Base-by-base conservation (phyloP, 1,284 basidiomycete species). In the Anthracocystis panici-leucophaei region DNA sequence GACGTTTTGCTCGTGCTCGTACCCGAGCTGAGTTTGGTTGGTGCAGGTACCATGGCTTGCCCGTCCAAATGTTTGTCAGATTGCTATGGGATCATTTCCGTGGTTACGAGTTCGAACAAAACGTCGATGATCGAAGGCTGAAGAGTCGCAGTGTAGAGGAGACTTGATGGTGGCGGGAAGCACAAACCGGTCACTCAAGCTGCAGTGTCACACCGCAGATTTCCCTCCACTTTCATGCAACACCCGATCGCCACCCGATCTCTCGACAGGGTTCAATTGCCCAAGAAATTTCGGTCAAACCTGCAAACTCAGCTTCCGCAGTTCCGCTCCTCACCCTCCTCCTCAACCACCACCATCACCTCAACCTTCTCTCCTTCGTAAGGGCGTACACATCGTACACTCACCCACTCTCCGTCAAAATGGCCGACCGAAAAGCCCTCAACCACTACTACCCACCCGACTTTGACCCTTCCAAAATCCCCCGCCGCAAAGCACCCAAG, bases 401-500 rank as follows among this genome's bases (percentile, higher is more conserved):
- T 5, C 21, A 3, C 25, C 6, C 25, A 16, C n/a, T 14, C 14
- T 3, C 16, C 18, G 16, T 35, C 70, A 85, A 44, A 11, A 86
- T 87, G 86, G 82, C 86, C 16, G 86, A 86, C 59, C 84, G 85
- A 45, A 86, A 87, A 74, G 85, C 86, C 7, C 70, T 87, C 56
- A 85, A 85, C 77, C 86, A 86, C 62, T 83, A 79, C 73, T 88
- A 87, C 80, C 88, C 88, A 20, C 87, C 88, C 78, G 96, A 99
- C 87, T 99, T 98, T 87, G 97, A 99, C 88, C 97, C 96, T 69
- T 91, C 93, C 78, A 92, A 96, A 86, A 97, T 98, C 86, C 93
- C 94, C 48, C 89, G 97, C 79, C 88, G 94, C 80, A 94, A 92
- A 84, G 89, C 90, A 66, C 91, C 92, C 61, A 95, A 92, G 88